phyloP scores from a whole-genome alignment of 495 filamentous ascomycete genomes.

The Neurospora tetrasperma region DNA sequence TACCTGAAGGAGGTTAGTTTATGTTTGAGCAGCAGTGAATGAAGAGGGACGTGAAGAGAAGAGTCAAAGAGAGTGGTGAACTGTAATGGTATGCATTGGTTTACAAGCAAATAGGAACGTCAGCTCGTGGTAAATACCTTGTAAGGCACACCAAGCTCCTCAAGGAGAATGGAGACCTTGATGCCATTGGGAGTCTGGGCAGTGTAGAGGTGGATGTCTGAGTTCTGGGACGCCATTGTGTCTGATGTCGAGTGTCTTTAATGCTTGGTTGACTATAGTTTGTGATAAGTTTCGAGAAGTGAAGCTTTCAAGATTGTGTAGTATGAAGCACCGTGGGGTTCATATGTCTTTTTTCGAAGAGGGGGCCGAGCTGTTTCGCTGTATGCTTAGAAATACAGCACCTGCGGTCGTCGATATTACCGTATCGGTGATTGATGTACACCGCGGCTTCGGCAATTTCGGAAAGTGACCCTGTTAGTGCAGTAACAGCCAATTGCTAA shows the following conservation, averaged over 20 bases:
- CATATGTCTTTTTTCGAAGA: not conserved
- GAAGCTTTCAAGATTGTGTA: not conserved
- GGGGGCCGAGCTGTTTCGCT: not conserved
- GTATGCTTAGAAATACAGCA: not conserved
- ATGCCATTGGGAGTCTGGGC: slow-evolving; percentile 61
- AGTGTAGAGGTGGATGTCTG: slow-evolving; percentile 42
- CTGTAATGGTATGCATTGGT: not conserved
- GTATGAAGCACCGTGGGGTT: not conserved
- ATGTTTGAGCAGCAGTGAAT: not conserved
- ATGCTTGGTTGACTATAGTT: not conserved
- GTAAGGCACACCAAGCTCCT: slow-evolving; percentile 70
- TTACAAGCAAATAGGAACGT: not conserved
- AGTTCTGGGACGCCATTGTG: slow-evolving; percentile 16
- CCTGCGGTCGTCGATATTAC: not conserved
- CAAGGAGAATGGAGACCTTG: slow-evolving; percentile 82
- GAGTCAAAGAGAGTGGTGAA: not conserved
- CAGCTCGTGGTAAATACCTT: slow-evolving; percentile 18
- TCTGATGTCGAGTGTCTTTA: not conserved
- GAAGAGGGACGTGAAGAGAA: not conserved
- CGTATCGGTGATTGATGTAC: not conserved
- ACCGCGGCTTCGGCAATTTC: not conserved
- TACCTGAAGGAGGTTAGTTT: slow-evolving; percentile 20
- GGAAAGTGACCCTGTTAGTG: not conserved
- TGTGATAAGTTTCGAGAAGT: not conserved
- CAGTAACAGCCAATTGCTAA: not conserved